Percentiles rank a stretch among this genome's conserved stretches.
These are phyloP conservation scores for Paracoccidioides lutzii DNA, from an alignment of 2,329 filamentous ascomycete genomes.

Conservation along the genomic window DNA sequence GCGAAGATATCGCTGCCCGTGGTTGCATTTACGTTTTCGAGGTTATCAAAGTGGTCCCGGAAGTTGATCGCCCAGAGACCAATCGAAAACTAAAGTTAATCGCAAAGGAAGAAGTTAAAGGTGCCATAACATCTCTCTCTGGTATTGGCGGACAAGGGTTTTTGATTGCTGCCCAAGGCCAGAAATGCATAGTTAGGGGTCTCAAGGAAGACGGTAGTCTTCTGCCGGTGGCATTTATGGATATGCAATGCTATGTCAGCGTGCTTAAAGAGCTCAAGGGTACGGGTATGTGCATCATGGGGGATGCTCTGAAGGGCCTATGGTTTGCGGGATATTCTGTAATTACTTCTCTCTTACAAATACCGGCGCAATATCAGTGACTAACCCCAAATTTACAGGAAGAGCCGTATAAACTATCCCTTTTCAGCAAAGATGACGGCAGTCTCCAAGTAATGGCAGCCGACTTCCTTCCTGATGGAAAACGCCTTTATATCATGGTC, in stretches of 20 bases:
- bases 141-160: constrained; percentile 78
- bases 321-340: constrained; percentile 91
- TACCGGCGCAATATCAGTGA: background rate
- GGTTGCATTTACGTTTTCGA: constrained; percentile 86
- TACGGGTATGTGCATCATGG: constrained; percentile 75
- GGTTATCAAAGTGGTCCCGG: constrained; percentile 79
- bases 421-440: constrained; percentile 77
- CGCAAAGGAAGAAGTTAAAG: constrained; percentile 81
- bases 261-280: constrained; percentile 70
- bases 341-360: constrained; percentile 12
- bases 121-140: constrained; percentile 75
- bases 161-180: constrained; percentile 80
- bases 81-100: constrained; percentile 74
- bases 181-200: constrained; percentile 93
- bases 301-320: constrained; percentile 81
- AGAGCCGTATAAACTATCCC: constrained; percentile 88
- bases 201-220: constrained; percentile 90
- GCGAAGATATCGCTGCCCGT: constrained; percentile 77
- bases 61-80: constrained; percentile 73
- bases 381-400: constrained; percentile 38
- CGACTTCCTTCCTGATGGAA: constrained; percentile 78
- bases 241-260: constrained; percentile 88
- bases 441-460: constrained; percentile 66
- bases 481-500: constrained; percentile 68
- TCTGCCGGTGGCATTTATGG: constrained; percentile 89